Percentiles rank a stretch among this genome's conserved stretches.
phyloP scores from a whole-genome alignment of 805 yeast genomes.

The Zygoascus tannicola region DNA sequence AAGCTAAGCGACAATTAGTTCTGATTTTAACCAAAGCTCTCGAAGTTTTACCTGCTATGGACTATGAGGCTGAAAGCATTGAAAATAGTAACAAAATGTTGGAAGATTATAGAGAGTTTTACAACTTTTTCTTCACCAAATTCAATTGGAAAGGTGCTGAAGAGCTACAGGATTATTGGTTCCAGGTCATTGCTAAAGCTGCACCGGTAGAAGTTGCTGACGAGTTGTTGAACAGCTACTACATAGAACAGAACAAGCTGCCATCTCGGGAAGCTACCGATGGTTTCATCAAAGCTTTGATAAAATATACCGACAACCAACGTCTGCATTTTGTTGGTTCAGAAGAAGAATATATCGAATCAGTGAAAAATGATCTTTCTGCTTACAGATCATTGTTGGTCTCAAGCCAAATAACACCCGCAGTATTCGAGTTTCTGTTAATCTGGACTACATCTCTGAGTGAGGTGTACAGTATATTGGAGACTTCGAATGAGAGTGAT shows the following conservation, averaged over 20 bases:
- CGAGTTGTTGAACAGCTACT: constrained; percentile 7
- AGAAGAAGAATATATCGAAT: constrained; percentile 13
- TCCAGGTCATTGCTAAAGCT: constrained; percentile 20
- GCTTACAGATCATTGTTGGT: constrained; percentile 14
- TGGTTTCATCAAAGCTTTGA: constrained; percentile 16
- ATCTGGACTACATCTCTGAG: constrained; percentile 15
- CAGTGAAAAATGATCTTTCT: constrained; percentile 13
- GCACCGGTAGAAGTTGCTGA: constrained; percentile 21
- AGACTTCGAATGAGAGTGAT: constrained; percentile 13
- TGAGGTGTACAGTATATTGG: constrained; percentile 23
- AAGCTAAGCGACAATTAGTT: constrained; percentile 20
- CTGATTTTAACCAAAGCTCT: constrained; percentile 19
- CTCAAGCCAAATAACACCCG: constrained; percentile 16
- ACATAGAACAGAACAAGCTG: constrained; percentile 5
- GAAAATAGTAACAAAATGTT: constrained; percentile 13
- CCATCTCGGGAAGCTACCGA: constrained; percentile 19
- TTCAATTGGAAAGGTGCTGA: constrained; percentile 7
- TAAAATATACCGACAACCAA: not conserved
- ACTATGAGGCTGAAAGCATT: constrained; percentile 17
- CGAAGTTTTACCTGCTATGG: constrained; percentile 18
- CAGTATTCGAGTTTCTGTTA: constrained; percentile 20
- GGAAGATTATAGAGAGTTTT: constrained; percentile 14
- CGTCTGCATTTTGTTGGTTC: constrained; percentile 8
- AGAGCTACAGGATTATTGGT: constrained; percentile 17
- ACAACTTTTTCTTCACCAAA: constrained; percentile 14